A percentile compares a stretch with the other conserved stretches of the same genome.
These are phyloP conservation scores for Pinus albicaulis DNA, from an alignment of 75 land plant genomes.

Conservation along the genomic window DNA sequence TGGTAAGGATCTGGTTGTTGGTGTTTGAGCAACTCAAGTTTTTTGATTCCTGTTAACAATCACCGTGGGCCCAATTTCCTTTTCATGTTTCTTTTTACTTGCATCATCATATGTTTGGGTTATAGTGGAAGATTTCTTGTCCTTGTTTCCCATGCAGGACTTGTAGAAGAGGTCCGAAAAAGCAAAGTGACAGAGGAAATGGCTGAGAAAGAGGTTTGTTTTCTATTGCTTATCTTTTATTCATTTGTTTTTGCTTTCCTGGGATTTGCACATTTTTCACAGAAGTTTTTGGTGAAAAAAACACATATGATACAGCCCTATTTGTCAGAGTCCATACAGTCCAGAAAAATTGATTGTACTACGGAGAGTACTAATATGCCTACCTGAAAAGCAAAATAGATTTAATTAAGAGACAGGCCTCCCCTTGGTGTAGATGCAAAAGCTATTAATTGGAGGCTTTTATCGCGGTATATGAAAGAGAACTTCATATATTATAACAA, in stretches of 20 bases:
- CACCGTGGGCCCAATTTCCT: background rate
- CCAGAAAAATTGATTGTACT: background rate
- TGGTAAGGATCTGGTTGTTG: constrained; percentile 43
- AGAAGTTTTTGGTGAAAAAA: background rate
- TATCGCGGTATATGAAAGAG: no score
- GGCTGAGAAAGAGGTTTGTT: constrained; percentile 74
- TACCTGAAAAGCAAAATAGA: background rate
- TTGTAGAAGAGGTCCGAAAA: constrained; percentile 67
- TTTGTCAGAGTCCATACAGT: background rate
- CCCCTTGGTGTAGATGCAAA: no score
- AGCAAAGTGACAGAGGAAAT: constrained; percentile 68
- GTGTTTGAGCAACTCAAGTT: background rate
- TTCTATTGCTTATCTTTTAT: background rate
- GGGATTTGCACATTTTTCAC: background rate
- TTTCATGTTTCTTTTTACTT: background rate
- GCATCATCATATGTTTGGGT: background rate
- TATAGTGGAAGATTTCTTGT: background rate
- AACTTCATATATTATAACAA: no score
- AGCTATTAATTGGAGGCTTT: no score
- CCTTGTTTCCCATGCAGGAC: constrained; percentile 31
- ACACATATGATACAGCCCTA: background rate
- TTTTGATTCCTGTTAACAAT: background rate
- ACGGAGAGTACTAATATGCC: background rate
- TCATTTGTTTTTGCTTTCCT: background rate
- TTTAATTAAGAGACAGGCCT: no score